A percentile compares a stretch with the other conserved stretches of the same genome.
Conservation (phyloP, 1,284 basidiomycete species). For the Microbotryum violaceum region DNA sequence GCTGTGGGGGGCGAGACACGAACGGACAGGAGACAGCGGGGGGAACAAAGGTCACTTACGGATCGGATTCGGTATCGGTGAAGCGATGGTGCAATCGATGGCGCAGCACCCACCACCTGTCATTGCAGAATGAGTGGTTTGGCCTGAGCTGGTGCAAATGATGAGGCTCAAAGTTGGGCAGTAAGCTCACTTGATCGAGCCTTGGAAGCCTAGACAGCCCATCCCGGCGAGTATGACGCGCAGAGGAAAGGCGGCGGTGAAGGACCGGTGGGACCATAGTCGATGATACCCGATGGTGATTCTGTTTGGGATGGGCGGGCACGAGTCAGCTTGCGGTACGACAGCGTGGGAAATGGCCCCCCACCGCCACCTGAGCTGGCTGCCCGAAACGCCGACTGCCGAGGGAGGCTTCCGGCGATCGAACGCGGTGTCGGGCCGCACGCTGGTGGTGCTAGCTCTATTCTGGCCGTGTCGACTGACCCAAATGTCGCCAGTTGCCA, state of each 20-base stretch:
- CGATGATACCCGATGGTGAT: conserved; percentile 70
- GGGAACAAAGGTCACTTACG: conserved; percentile 39
- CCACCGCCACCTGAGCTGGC: conserved; percentile 1
- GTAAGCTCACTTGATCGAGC: conserved; percentile 50
- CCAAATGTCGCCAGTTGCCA: conserved; percentile 69
- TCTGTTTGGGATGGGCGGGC: conserved; percentile 39
- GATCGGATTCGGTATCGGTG: conserved; percentile 49
- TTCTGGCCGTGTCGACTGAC: conserved; percentile 41
- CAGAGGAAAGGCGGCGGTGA: conserved; percentile 53
- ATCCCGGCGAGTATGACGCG: conserved; percentile 55
- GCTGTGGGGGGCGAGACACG: background rate
- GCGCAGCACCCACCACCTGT: conserved; percentile 54
- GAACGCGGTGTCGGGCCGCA: too few species aligned
- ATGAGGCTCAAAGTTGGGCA: background rate
- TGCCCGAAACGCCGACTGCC: background rate
- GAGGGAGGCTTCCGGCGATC: too few species aligned
- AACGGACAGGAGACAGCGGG: background rate
- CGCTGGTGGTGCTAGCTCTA: too few species aligned
- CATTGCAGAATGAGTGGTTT: background rate
- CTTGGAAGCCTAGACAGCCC: conserved; percentile 63
- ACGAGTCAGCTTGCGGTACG: background rate
- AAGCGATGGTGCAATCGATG: conserved; percentile 67
- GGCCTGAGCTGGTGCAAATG: background rate
- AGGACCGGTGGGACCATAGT: conserved; percentile 64
- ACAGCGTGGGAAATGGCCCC: background rate